These are phyloP conservation scores for Penicillium hordei DNA, from an alignment of 2,329 filamentous ascomycete genomes.

Conservation along the genomic window DNA sequence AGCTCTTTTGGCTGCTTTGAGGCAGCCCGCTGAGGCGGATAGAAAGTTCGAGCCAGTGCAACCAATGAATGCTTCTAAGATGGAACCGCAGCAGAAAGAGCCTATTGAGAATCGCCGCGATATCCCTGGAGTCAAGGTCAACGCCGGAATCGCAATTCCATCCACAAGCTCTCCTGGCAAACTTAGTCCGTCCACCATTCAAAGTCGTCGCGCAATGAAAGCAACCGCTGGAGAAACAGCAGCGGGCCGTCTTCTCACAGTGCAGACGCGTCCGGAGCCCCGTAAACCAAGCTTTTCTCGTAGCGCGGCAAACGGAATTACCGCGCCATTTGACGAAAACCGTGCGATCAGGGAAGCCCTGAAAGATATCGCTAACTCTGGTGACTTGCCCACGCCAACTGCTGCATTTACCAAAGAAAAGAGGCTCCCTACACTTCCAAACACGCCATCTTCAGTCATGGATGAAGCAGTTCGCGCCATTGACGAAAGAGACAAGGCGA, in stretches of 20 bases:
- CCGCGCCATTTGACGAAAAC: constrained; percentile 15
- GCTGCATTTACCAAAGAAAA: constrained; percentile 37
- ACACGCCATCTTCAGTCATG: constrained; percentile 48
- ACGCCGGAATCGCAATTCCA: constrained; percentile 8
- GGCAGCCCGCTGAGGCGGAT: constrained; percentile 30
- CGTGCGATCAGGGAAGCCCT: constrained; percentile 13
- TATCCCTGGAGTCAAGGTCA: constrained; percentile 17
- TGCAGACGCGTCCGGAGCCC: constrained; percentile 25
- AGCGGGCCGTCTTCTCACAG: constrained; percentile 30
- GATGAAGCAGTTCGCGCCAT: constrained; percentile 41
- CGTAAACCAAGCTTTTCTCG: constrained; percentile 10
- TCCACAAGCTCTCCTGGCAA: constrained; percentile 9
- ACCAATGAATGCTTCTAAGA: constrained; percentile 9
- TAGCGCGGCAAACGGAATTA: constrained; percentile 13
- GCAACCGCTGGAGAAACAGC: constrained; percentile 27
- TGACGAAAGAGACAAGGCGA: constrained; percentile 32
- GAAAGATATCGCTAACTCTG: constrained; percentile 9
- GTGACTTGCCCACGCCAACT: constrained; percentile 28
- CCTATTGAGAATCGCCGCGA: constrained; percentile 13
- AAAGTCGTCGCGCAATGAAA: constrained; percentile 39
- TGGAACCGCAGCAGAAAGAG: constrained; percentile 3
- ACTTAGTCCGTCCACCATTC: constrained; percentile 32
- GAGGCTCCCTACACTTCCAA: constrained; percentile 47
- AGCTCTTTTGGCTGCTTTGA: constrained; percentile 40
- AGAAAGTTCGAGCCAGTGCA: constrained; percentile 11